phyloP scores from a whole-genome alignment of 768 basidiomycete genomes.

The Trametes punicea region DNA sequence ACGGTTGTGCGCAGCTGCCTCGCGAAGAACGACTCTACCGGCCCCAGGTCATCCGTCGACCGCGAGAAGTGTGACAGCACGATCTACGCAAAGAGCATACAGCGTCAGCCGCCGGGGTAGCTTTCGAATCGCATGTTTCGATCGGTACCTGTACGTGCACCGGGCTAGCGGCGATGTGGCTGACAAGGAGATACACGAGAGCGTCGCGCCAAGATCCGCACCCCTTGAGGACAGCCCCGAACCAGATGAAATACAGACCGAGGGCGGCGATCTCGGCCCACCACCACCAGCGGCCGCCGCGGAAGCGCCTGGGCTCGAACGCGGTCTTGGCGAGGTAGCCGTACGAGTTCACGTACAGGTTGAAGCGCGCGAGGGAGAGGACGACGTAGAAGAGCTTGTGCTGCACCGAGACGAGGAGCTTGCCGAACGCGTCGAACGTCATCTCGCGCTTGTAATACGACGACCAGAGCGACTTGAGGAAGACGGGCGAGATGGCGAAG shows the following conservation, averaged over 20 bases:
- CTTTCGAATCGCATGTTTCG: not conserved
- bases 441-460: slow-evolving; percentile 93
- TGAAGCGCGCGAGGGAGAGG: slow-evolving; percentile 89
- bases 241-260: slow-evolving; percentile 90
- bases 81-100: slow-evolving; percentile 48
- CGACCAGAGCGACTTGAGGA: slow-evolving; percentile 84
- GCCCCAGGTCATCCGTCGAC: slow-evolving; percentile 89
- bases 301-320: slow-evolving; percentile 58
- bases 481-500: slow-evolving; percentile 87
- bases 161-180: slow-evolving; percentile 83
- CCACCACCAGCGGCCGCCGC: slow-evolving; percentile 76
- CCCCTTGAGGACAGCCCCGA: slow-evolving; percentile 60
- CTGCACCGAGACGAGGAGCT: slow-evolving; percentile 68
- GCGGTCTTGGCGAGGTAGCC: slow-evolving; percentile 63
- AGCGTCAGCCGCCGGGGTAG: not conserved
- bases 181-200: slow-evolving; percentile 75
- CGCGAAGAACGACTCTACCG: slow-evolving; percentile 86
- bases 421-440: slow-evolving; percentile 68
- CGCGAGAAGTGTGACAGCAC: slow-evolving; percentile 97
- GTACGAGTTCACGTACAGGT: slow-evolving; percentile 90
- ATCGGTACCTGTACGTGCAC: slow-evolving; percentile 85
- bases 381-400: slow-evolving; percentile 92
- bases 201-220: slow-evolving; percentile 71
- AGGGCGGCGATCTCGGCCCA: slow-evolving; percentile 73
- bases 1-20: slow-evolving; percentile 97